Conservation (phyloP, 2,329 filamentous ascomycete genomes). For the Dactylellina drechsleri region DNA sequence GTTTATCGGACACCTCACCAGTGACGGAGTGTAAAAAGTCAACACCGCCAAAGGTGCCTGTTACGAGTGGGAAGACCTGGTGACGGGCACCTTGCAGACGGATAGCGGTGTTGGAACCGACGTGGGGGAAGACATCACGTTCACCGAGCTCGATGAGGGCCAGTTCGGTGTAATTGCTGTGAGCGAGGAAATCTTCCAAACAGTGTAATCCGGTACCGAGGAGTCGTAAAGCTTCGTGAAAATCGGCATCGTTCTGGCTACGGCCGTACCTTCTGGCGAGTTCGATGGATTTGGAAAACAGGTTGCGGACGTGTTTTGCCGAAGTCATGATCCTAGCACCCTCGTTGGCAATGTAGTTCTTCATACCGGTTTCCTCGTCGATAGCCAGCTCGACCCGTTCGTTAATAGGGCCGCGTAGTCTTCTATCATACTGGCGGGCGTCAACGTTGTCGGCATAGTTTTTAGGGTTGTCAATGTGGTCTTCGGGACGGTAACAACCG, state of each 20-base stretch:
- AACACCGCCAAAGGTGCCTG: slow-evolving; percentile 92
- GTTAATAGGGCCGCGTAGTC: slow-evolving; percentile 83
- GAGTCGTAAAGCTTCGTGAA: slow-evolving; percentile 85
- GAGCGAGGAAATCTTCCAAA: slow-evolving; percentile 89
- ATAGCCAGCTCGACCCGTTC: slow-evolving; percentile 81
- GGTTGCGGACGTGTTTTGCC: slow-evolving; percentile 76
- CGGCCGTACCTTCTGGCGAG: slow-evolving; percentile 79
- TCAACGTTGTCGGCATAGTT: slow-evolving; percentile 90
- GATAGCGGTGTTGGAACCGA: slow-evolving; percentile 78
- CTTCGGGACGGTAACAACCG: slow-evolving; percentile 82
- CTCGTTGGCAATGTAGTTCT: slow-evolving; percentile 95
- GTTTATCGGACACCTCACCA: slow-evolving; percentile 82
- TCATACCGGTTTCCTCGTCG: slow-evolving; percentile 79
- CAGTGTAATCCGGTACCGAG: slow-evolving; percentile 90
- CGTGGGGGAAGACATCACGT: slow-evolving; percentile 83
- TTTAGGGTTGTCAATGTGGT: slow-evolving; percentile 82
- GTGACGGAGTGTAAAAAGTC: slow-evolving; percentile 92
- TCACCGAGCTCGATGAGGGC: slow-evolving; percentile 88
- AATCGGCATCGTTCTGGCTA: slow-evolving; percentile 75
- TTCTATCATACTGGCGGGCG: slow-evolving; percentile 80
- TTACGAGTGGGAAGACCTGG: slow-evolving; percentile 81
- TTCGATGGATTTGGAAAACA: slow-evolving; percentile 79
- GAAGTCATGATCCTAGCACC: slow-evolving; percentile 81
- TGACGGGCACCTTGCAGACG: slow-evolving; percentile 73
- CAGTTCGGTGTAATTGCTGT: slow-evolving; percentile 92